Evolutionary conservation across 495 filamentous ascomycete species (phyloP), one percentile per base, ranked within the genome.

Genomic region (Aspergillus incahuasiensis): DNA sequence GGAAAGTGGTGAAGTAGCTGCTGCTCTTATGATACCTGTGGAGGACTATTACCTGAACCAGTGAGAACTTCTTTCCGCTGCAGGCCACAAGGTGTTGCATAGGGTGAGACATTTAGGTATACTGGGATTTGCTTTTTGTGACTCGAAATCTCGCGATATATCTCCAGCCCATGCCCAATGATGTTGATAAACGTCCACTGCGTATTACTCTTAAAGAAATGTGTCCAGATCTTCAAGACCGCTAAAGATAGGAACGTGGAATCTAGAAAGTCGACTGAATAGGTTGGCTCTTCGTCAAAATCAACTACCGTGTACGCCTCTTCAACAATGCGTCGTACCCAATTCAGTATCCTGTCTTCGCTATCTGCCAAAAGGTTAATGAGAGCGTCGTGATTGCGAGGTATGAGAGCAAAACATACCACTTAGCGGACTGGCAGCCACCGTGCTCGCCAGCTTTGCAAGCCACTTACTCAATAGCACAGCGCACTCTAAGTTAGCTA

Each of bases 381-480:
- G n/a, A n/a, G n/a, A n/a, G n/a, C n/a, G n/a, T n/a, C 15, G 38
- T 41, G 38, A 7, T 41, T 41, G 0, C 5, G 38, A n/a, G 6
- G 5, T 35, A 5, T 6, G n/a, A 18, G 3, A 18, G n/a, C n/a
- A n/a, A n/a, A 39, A 38, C 16, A 30, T 64, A 74, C 71, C 68
- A 45, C 70, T 73, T 15, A 70, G 24, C 24, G 45, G 45, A 47
- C 25, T 28, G 13, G 30, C 24, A 16, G 9, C 12, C 24, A 30
- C 32, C 24, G 45, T 30, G 32, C n/a, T 18, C 6, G 45, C 22
- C 22, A 47, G 22, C 45, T 47, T 30, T 4, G 16, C 15, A 2
- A 82, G 67, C 79, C 77, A 80, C 58, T 79, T 74, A 53, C 73
- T 77, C 0, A 79, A 60, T 9, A 79, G 56, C 5, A 79, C 65